Conservation (phyloP, 164 flowering plant species). For the Saururus chinensis region DNA sequence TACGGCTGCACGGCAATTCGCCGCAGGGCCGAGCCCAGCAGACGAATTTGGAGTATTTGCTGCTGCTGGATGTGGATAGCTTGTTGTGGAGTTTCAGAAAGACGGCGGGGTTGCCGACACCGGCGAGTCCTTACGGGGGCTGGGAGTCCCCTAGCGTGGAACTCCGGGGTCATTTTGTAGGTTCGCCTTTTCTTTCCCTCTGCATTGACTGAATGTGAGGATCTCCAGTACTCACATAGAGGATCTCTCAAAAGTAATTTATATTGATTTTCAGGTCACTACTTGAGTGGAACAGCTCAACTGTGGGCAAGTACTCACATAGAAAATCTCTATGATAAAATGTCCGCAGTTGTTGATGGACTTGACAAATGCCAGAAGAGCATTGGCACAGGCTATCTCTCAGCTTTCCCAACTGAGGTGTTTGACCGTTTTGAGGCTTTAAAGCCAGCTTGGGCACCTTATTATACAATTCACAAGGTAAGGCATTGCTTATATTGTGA, state of each 20-base stretch:
- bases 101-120: constrained; percentile 60
- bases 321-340: constrained; percentile 42
- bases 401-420: constrained; percentile 76
- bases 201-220: not conserved
- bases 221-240: not conserved
- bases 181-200: constrained; percentile 14
- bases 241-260: not conserved
- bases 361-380: constrained; percentile 61
- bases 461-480: constrained; percentile 98
- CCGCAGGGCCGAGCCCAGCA: constrained; percentile 60
- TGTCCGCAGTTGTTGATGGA: constrained; percentile 57
- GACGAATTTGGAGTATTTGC: constrained; percentile 82
- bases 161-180: constrained; percentile 98
- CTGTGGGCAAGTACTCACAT: constrained; percentile 96
- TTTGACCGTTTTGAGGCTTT: constrained; percentile 87
- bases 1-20: constrained; percentile 49
- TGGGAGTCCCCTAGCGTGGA: constrained; percentile 64
- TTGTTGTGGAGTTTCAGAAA: constrained; percentile 87
- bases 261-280: constrained; percentile 50
- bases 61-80: constrained; percentile 72
- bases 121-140: constrained; percentile 65
- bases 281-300: constrained; percentile 79
- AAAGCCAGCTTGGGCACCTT: constrained; percentile 91
- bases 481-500: not conserved
- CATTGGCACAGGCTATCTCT: constrained; percentile 79